Conservation (phyloP, 371 early-diverging fungal species). For the Circinella minor region DNA sequence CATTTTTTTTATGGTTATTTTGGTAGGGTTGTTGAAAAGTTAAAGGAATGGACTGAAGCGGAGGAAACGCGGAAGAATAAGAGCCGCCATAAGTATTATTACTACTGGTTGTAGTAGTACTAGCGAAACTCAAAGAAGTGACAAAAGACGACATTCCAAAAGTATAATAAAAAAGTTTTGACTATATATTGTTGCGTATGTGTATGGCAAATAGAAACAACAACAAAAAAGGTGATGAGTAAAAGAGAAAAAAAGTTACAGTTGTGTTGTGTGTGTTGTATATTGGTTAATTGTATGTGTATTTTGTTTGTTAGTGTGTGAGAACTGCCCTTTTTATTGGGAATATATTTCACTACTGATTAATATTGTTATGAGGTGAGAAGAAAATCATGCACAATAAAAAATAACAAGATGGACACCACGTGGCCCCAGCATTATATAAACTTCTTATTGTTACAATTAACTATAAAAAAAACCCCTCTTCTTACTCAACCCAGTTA, state of each 20-base stretch:
- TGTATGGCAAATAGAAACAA: neutral
- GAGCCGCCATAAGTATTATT: slow-evolving; percentile 13
- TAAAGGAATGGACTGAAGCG: slow-evolving; percentile 30
- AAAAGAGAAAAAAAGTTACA: neutral
- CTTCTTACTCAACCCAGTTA: too few species aligned
- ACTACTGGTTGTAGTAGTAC: neutral
- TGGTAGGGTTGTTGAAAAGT: slow-evolving; percentile 12
- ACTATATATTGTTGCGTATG: neutral
- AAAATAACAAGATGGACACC: neutral
- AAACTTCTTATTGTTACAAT: too few species aligned
- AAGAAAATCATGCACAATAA: slow-evolving; percentile 9
- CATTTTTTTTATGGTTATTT: slow-evolving; percentile 12
- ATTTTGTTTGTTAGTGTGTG: slow-evolving; percentile 2
- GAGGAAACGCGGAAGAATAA: slow-evolving; percentile 31
- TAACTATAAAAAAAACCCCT: too few species aligned
- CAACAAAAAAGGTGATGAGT: neutral
- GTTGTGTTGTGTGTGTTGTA: too few species aligned
- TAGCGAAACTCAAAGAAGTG: slow-evolving; percentile 15
- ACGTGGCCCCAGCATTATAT: neutral
- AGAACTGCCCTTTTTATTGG: neutral
- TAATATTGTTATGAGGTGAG: neutral
- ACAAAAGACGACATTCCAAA: slow-evolving; percentile 20
- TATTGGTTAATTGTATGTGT: neutral
- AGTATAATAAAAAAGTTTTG: neutral
- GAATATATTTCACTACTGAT: neutral